Conservation (phyloP, 169 alveolate species). For the Plasmodium inui region DNA sequence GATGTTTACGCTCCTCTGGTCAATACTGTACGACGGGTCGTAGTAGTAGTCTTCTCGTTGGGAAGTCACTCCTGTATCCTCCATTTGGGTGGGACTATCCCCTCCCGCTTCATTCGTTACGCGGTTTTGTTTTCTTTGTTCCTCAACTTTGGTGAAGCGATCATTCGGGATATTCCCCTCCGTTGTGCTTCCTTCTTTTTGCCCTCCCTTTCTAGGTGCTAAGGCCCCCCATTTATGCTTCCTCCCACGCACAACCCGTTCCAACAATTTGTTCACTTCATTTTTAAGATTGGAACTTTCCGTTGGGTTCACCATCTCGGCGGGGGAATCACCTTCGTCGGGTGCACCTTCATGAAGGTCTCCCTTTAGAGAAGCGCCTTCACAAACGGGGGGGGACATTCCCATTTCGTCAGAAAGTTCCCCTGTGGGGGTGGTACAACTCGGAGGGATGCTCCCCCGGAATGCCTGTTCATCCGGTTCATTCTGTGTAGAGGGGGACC, state of each 20-base stretch:
- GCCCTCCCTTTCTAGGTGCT: not conserved
- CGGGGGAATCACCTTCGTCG: not conserved
- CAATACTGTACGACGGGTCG: slow-evolving; percentile 49
- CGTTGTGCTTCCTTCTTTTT: not conserved
- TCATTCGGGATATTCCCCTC: not conserved
- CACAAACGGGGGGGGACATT: not conserved
- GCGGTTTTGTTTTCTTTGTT: not conserved
- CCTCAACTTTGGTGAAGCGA: not conserved
- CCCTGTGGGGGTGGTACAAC: not conserved
- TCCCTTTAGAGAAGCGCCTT: not conserved
- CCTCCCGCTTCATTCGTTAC: not conserved
- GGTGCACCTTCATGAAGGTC: not conserved
- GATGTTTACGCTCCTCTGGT: slow-evolving; percentile 33
- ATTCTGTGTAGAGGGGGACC: not conserved
- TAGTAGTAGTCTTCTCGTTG: slow-evolving; percentile 5
- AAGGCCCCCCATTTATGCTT: not conserved
- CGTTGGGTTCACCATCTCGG: not conserved
- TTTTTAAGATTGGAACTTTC: not conserved
- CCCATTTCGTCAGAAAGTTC: not conserved
- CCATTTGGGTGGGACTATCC: not conserved
- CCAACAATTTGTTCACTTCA: not conserved
- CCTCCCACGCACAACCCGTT: not conserved
- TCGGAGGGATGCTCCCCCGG: not conserved
- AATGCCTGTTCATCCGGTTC: not conserved
- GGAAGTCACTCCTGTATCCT: not conserved